phyloP scores from a whole-genome alignment of 768 basidiomycete genomes.

The Phaffia tasmanica region DNA sequence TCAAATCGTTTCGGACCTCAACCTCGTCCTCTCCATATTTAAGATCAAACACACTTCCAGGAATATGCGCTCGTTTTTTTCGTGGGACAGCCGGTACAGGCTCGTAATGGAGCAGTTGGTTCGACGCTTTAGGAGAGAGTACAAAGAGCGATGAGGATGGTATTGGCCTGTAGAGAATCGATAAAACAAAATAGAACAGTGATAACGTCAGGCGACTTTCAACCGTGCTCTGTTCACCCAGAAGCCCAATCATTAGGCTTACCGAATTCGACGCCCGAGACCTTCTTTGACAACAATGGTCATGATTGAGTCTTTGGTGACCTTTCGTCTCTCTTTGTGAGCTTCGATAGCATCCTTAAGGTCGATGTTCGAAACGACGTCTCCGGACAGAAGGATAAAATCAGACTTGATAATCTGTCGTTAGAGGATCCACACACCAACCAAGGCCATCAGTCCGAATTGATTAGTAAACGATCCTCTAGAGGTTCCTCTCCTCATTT shows the following conservation, averaged over 20 bases:
- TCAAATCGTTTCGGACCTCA: conserved; percentile 75
- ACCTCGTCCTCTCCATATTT: conserved; percentile 44
- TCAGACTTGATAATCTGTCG: conserved; percentile 38
- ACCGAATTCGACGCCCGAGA: conserved; percentile 23
- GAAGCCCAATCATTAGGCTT: conserved; percentile 29
- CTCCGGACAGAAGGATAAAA: conserved; percentile 38
- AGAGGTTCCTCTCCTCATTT: not conserved
- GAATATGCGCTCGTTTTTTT: conserved; percentile 52
- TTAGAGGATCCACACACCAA: not conserved
- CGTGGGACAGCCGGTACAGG: conserved; percentile 59
- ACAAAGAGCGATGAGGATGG: conserved; percentile 24
- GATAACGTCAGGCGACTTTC: conserved; percentile 1
- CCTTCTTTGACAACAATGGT: conserved; percentile 86
- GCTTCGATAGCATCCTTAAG: conserved; percentile 78
- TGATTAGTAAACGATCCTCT: not conserved
- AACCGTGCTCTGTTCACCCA: conserved; percentile 51
- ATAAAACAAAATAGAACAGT: not conserved
- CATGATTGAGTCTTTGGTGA: conserved; percentile 89
- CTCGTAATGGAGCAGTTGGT: conserved; percentile 57
- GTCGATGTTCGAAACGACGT: conserved; percentile 75
- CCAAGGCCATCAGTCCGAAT: not conserved
- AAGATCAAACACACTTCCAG: conserved; percentile 35
- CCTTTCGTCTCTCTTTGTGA: conserved; percentile 75
- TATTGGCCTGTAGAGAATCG: conserved; percentile 12
- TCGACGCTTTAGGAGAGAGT: conserved; percentile 7